A percentile compares a stretch with the other conserved stretches of the same genome.
These are phyloP conservation scores for Fraxinus ornus DNA, from an alignment of 305 asterid species.

Conservation along the genomic window DNA sequence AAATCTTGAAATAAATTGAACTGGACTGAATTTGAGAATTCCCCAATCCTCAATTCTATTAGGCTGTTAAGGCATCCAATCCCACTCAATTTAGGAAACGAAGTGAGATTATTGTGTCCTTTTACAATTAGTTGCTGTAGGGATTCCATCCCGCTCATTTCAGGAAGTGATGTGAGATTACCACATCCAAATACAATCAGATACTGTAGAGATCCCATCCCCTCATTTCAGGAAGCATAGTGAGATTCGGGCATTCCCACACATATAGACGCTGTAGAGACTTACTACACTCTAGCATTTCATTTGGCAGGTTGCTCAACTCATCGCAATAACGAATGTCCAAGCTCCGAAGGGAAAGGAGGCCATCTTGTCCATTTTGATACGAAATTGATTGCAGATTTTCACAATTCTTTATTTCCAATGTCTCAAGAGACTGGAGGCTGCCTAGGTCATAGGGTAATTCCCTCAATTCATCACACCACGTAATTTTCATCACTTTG, in stretches of 20 bases:
- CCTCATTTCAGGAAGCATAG: neutral
- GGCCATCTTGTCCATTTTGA: neutral
- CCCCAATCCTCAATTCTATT: neutral
- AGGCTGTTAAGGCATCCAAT: neutral
- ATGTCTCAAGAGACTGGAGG: neutral
- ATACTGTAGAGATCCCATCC: too few species aligned
- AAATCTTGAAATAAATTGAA: neutral
- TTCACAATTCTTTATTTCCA: neutral
- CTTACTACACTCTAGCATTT: neutral
- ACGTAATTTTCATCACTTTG: neutral
- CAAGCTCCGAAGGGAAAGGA: neutral
- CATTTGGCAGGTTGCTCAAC: too few species aligned
- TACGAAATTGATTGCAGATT: too few species aligned
- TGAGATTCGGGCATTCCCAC: neutral
- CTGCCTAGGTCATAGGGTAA: neutral
- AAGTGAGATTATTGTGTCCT: neutral
- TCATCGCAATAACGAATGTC: accelerated
- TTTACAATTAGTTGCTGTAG: too few species aligned
- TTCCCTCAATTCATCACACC: neutral
- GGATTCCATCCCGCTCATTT: too few species aligned
- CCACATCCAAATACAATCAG: too few species aligned
- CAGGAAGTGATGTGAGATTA: too few species aligned
- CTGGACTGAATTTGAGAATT: neutral
- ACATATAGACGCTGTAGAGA: neutral
- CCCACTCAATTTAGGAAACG: neutral